Evolutionary conservation across 331 rosid genomes (phyloP), one percentile per base, ranked within the genome.

Genomic region (Stylosanthes scabra): DNA sequence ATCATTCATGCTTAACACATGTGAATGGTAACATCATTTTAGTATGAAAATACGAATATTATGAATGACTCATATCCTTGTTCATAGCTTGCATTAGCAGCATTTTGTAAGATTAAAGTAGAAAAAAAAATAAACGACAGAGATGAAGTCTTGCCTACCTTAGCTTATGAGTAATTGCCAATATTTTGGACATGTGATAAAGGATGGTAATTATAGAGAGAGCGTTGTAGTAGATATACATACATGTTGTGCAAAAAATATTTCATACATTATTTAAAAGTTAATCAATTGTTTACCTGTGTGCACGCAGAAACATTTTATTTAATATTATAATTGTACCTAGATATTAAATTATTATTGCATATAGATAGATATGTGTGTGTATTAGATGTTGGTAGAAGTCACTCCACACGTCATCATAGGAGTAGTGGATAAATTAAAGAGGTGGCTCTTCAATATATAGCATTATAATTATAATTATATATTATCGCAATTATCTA

Each of bases 101-200:
- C 20, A 51, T 57, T 9, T 10, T 9, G 14, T 27, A 27, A 57
- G 62, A 55, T 55, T 55, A 20, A 55, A 20, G 13, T 31, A 8
- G 34, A 11, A 59, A 59, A 31, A 28, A 31, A n/a, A n/a, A 59
- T 9, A 14, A 51, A 51, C 25, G 13, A 29, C 42, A 12, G 12
- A 41, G 2, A 15, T 63, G 12, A 37, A 61, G 15, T 6, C 8
- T 39, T 61, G 49, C 44, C 8, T 16, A 9, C 7, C 8, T 39
- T 61, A 28, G 20, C 1, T 16, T 39, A 61, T 14, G 28, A 14
- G 2, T 61, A 39, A 39, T 61, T 39, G 47, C 40, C 67, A 39
- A 61, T n/a, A 39, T 61, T 61, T 39, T 55, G 14, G 67, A 39
- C 49, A 61, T 14, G 67, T 61, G 67, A 37, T 37, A 60, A 37